A percentile compares a stretch with the other conserved stretches of the same genome.
Conservation (phyloP, 306 rosid species). For the Prosopis cineraria region DNA sequence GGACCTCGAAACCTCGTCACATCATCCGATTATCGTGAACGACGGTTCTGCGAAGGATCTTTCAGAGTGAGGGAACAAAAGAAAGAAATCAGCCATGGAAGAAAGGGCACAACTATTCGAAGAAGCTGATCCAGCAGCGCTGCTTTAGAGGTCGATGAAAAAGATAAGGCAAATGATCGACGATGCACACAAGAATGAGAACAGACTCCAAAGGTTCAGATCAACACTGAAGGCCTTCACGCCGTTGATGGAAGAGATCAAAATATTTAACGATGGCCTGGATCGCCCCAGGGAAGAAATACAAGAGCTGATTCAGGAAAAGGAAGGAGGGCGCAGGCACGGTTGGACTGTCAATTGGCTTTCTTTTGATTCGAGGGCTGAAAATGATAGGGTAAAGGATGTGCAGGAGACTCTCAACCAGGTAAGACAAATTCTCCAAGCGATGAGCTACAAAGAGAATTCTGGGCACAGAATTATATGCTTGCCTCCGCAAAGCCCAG, state of each 20-base stretch:
- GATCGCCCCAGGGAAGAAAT: conserved; percentile 36
- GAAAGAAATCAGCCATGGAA: conserved; percentile 7
- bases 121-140: not conserved
- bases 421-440: conserved; percentile 15
- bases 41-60: no score
- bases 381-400: conserved; percentile 17
- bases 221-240: not conserved
- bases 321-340: not conserved
- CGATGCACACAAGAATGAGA: not conserved
- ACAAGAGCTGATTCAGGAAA: conserved; percentile 13
- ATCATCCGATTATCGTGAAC: no score
- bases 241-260: conserved; percentile 31
- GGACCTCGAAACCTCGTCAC: no score
- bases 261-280: conserved; percentile 9
- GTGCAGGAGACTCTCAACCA: conserved; percentile 24
- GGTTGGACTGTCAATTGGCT: not conserved
- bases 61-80: not conserved
- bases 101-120: not conserved
- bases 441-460: not conserved
- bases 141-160: not conserved
- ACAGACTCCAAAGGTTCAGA: not conserved
- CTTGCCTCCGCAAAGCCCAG: conserved; percentile 34
- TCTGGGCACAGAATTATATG: not conserved
- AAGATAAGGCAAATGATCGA: not conserved
- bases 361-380: not conserved